These are phyloP conservation scores for Phoenix roebelenii DNA, from an alignment of 176 grass and related monocot genomes.

Conservation along the genomic window DNA sequence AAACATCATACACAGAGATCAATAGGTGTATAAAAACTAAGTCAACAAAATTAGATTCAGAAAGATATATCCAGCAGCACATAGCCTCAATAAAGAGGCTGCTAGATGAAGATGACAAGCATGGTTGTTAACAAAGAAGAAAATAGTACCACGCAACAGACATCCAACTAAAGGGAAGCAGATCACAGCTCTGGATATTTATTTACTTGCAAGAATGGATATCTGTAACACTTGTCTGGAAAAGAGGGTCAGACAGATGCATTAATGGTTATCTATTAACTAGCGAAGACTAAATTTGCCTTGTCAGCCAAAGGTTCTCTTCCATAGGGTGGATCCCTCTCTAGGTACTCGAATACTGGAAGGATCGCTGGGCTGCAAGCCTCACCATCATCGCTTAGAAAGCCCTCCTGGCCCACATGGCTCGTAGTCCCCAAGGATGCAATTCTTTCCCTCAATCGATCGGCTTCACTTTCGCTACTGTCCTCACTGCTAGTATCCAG, in stretches of 20 bases:
- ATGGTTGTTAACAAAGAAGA: not conserved
- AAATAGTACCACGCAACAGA: slow-evolving; percentile 88
- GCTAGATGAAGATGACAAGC: not conserved
- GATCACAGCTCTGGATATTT: slow-evolving; percentile 82
- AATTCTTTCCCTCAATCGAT: slow-evolving; percentile 30
- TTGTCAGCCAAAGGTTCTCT: slow-evolving; percentile 95
- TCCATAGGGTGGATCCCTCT: slow-evolving; percentile 66
- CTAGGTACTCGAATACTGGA: slow-evolving; percentile 69
- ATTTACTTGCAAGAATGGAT: slow-evolving; percentile 64
- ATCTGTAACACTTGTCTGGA: slow-evolving; percentile 35
- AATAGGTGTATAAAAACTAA: not conserved
- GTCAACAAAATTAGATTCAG: slow-evolving; percentile 1
- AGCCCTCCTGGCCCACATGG: slow-evolving; percentile 35
- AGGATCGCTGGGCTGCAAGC: slow-evolving; percentile 26
- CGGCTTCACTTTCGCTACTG: slow-evolving; percentile 50
- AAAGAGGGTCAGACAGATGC: not conserved
- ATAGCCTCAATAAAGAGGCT: not conserved
- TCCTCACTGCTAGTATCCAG: slow-evolving; percentile 62
- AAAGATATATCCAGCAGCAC: not conserved
- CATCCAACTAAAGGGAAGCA: slow-evolving; percentile 83
- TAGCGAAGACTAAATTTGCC: slow-evolving; percentile 25
- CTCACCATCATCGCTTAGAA: slow-evolving; percentile 33
- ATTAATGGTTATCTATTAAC: too few species aligned
- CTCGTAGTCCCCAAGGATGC: slow-evolving; percentile 33
- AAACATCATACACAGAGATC: slow-evolving; percentile 1